Percentiles rank a stretch among this genome's conserved stretches.
These are phyloP conservation scores for Pisolithus tinctorius DNA, from an alignment of 768 basidiomycete species.

Conservation along the genomic window DNA sequence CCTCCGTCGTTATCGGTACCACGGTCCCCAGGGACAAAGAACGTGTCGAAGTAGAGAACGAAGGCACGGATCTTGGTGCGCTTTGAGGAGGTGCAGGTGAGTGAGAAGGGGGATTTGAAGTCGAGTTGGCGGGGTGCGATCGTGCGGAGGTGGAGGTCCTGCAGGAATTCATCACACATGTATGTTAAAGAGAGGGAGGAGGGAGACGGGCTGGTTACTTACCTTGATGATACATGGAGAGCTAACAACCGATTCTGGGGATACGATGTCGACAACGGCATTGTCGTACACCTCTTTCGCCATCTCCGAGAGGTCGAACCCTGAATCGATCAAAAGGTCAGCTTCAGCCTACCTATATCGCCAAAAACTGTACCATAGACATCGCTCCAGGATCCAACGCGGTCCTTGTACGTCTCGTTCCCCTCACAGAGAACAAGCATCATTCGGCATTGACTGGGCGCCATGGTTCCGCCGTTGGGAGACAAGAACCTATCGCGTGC, in stretches of 20 bases:
- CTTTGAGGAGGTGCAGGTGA: constrained; percentile 54
- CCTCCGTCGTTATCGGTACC: no score
- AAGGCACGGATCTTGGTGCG: constrained; percentile 69
- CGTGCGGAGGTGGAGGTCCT: constrained; percentile 73
- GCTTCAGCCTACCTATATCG: background rate
- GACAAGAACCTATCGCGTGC: constrained; percentile 84
- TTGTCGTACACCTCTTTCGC: constrained; percentile 66
- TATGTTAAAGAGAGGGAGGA: background rate
- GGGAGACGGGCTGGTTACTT: constrained; percentile 6
- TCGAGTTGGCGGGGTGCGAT: constrained; percentile 68
- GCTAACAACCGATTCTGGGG: constrained; percentile 57
- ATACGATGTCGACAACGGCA: constrained; percentile 76
- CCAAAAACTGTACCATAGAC: constrained; percentile 62
- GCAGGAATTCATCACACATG: background rate
- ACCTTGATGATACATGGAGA: constrained; percentile 66
- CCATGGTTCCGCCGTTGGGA: constrained; percentile 71
- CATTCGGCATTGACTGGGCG: constrained; percentile 84
- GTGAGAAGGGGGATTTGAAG: constrained; percentile 70
- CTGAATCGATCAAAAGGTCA: constrained; percentile 30
- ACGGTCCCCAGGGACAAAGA: constrained; percentile 60
- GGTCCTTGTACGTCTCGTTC: constrained; percentile 68
- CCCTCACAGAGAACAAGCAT: constrained; percentile 80
- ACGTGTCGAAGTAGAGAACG: constrained; percentile 92
- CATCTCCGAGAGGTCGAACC: constrained; percentile 89
- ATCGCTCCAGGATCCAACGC: constrained; percentile 84